phyloP scores from a whole-genome alignment of 306 rosid species.

The Trichosanthes truncata region DNA sequence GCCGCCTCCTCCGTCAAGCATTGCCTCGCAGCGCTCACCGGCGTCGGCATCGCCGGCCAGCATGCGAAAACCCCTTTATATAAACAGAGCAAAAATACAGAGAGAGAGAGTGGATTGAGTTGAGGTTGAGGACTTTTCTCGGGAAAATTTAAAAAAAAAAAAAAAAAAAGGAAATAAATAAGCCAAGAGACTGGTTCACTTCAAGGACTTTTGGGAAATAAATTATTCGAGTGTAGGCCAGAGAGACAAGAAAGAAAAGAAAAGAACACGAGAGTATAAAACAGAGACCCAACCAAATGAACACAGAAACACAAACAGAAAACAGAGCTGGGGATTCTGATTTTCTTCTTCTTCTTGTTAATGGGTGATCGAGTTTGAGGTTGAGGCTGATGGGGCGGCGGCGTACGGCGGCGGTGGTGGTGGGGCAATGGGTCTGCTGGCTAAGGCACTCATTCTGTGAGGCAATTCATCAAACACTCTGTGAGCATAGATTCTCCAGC shows the following conservation, averaged over 20 bases:
- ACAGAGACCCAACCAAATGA: not conserved
- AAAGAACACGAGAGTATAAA: not conserved
- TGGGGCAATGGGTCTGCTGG: not conserved
- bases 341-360: not conserved
- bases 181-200: conserved; percentile 13
- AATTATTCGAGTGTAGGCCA: conserved; percentile 22
- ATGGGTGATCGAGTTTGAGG: not conserved
- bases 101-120: not conserved
- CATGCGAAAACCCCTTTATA: conserved; percentile 22
- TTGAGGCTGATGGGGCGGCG: not conserved
- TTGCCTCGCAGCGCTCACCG: conserved; percentile 91
- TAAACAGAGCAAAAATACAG: not conserved
- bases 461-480: conserved; percentile 32
- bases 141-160: not conserved
- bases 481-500: conserved; percentile 39
- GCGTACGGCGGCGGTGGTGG: not conserved
- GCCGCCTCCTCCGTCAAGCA: conserved; percentile 86
- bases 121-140: conserved; percentile 15
- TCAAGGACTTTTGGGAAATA: conserved; percentile 18
- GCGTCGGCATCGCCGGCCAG: conserved; percentile 99
- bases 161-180: conserved; percentile 4
- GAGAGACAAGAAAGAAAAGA: not conserved
- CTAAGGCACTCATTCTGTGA: not conserved
- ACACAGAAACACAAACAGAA: not conserved
- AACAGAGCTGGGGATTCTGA: not conserved